Evolutionary conservation across 164 flowering plant species (phyloP).

Genomic region (Tinospora cordifolia): DNA sequence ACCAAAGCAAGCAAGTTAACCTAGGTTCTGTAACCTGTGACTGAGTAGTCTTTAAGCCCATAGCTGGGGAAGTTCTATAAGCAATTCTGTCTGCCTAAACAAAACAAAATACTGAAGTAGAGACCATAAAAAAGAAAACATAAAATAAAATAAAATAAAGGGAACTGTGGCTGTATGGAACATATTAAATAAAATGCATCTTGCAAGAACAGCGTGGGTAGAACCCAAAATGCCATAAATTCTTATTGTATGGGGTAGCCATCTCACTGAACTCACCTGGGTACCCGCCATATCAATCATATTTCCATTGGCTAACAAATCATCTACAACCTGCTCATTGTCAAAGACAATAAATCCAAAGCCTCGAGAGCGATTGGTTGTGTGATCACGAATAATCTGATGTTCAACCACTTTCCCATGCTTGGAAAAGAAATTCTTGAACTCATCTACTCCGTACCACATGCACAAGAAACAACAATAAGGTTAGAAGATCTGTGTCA

Average conservation of each 20-base stretch:
- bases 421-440: constrained; percentile 73
- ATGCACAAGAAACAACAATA: background rate
- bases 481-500: background rate
- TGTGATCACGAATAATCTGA: constrained; percentile 82
- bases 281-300: constrained; percentile 84
- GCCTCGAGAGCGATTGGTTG: constrained; percentile 78
- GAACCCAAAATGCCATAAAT: background rate
- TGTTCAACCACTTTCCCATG: constrained; percentile 77
- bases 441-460: constrained; percentile 47
- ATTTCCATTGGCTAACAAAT: constrained; percentile 61
- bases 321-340: constrained; percentile 73
- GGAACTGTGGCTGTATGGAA: background rate
- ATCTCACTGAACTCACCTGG: constrained; percentile 54
- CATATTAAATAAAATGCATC: background rate
- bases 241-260: constrained; percentile 1
- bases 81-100: background rate
- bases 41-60: constrained; percentile 16
- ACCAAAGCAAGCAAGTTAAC: constrained; percentile 81
- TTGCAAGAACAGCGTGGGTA: background rate
- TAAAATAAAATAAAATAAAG: background rate
- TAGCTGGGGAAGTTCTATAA: constrained; percentile 15
- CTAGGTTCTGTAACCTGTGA: constrained; percentile 35
- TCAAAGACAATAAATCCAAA: constrained; percentile 91
- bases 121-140: background rate
- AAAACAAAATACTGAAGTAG: background rate